Evolutionary conservation across 805 yeast species (phyloP).

Genomic region (Starmera amethionina): DNA sequence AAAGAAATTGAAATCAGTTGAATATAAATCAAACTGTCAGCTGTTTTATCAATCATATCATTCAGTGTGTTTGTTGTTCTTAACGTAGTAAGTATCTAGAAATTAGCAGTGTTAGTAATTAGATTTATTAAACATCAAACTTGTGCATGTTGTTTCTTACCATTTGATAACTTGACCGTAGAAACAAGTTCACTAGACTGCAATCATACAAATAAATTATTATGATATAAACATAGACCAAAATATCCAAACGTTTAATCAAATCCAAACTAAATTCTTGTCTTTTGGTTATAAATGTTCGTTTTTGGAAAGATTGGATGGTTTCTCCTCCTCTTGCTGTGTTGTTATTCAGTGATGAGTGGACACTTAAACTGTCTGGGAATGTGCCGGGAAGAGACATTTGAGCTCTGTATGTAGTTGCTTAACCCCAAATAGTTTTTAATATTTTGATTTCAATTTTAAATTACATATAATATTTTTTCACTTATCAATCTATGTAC

Average conservation of each 20-base stretch:
- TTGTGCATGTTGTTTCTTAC: neutral
- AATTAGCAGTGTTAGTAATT: slow-evolving; percentile 3
- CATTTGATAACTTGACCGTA: slow-evolving; percentile 7
- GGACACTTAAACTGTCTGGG: too few relatives aligned
- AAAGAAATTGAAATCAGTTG: slow-evolving; percentile 6
- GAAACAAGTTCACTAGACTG: slow-evolving; percentile 11
- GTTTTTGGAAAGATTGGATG: too few relatives aligned
- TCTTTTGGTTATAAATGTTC: slow-evolving; percentile 8
- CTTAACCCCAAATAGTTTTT: neutral
- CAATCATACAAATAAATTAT: slow-evolving; percentile 17
- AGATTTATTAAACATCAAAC: neutral
- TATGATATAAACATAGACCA: slow-evolving; percentile 5
- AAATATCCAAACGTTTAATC: slow-evolving; percentile 3
- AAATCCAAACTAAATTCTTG: slow-evolving; percentile 8
- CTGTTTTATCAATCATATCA: slow-evolving; percentile 4
- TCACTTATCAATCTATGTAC: too few relatives aligned
- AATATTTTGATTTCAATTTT: neutral
- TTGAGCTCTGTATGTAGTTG: neutral
- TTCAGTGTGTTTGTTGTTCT: slow-evolving; percentile 2
- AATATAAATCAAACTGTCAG: slow-evolving; percentile 5
- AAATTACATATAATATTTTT: neutral
- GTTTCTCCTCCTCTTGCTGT: neutral
- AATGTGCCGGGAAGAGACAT: neutral
- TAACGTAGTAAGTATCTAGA: neutral
- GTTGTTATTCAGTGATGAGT: too few relatives aligned